phyloP scores from a whole-genome alignment of 2,329 filamentous ascomycete species.

The Calcarisporium arbuscula region DNA sequence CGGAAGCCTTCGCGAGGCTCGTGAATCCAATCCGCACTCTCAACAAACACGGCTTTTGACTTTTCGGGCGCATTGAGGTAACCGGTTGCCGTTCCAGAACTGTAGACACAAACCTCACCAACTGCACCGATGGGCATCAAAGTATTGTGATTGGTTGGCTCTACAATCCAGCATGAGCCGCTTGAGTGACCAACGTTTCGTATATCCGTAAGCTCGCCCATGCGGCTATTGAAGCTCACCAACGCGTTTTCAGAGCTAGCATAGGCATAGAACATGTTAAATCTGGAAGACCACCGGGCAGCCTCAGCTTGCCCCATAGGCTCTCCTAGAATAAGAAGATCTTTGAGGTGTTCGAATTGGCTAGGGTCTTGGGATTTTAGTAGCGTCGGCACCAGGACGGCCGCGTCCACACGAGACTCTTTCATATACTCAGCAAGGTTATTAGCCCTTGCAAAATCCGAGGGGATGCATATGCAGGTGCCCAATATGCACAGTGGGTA shows the following conservation, averaged over 20 bases:
- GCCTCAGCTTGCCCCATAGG: too few relatives aligned
- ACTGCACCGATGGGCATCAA: constrained; percentile 2
- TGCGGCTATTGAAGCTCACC: too few relatives aligned
- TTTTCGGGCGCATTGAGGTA: constrained; percentile 42
- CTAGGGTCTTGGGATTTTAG: constrained; percentile 5
- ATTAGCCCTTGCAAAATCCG: constrained; percentile 6
- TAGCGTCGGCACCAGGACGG: constrained; percentile 7
- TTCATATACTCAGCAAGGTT: constrained; percentile 5
- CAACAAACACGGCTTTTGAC: too few relatives aligned
- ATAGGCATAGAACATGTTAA: too few relatives aligned
- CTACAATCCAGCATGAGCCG: constrained; percentile 3
- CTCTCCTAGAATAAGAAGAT: constrained; percentile 7
- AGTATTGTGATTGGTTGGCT: not conserved
- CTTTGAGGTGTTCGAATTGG: constrained; percentile 5
- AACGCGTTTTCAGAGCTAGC: too few relatives aligned
- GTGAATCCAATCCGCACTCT: too few relatives aligned
- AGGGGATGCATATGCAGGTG: constrained; percentile 10
- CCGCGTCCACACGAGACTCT: constrained; percentile 3
- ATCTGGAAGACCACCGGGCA: too few relatives aligned
- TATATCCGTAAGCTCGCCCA: too few relatives aligned
- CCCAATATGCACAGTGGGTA: too few relatives aligned
- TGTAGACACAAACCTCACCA: constrained; percentile 24
- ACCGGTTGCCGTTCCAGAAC: constrained; percentile 39
- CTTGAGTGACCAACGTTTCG: too few relatives aligned
- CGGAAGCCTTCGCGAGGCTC: too few relatives aligned